Evolutionary conservation across 1,284 basidiomycete genomes (phyloP).

Genomic region (Butyriboletus appendiculatus): DNA sequence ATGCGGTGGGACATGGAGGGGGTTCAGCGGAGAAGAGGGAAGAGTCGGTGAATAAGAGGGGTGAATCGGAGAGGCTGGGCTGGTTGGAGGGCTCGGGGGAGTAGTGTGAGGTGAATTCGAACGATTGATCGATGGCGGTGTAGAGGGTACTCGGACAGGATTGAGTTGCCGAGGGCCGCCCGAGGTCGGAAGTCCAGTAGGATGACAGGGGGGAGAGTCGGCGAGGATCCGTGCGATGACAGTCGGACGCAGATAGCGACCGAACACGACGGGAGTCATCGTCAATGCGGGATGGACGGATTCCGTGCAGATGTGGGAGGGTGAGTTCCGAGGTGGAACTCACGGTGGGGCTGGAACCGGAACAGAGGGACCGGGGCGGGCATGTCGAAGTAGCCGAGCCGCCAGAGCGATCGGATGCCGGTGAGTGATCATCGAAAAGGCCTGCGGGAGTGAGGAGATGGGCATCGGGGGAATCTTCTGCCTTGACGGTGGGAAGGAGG

Average conservation of each 20-base stretch:
- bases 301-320: constrained; percentile 23
- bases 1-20: constrained; percentile 17
- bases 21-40: constrained; percentile 33
- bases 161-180: constrained; percentile 29
- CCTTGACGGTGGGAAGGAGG: constrained; percentile 45
- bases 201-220: constrained; percentile 37
- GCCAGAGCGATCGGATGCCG: constrained; percentile 34
- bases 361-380: constrained; percentile 26
- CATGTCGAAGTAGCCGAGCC: constrained; percentile 31
- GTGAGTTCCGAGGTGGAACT: constrained; percentile 30
- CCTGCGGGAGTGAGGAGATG: constrained; percentile 38
- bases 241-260: constrained; percentile 34
- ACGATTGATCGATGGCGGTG: constrained; percentile 28
- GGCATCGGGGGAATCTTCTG: constrained; percentile 46
- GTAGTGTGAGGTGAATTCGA: constrained; percentile 22
- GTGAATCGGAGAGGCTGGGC: constrained; percentile 32
- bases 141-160: constrained; percentile 30
- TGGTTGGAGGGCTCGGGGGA: constrained; percentile 35
- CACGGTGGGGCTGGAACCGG: constrained; percentile 28
- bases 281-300: constrained; percentile 26
- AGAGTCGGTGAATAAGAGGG: constrained; percentile 34
- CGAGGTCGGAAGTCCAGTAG: constrained; percentile 31
- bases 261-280: constrained; percentile 34
- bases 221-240: constrained; percentile 29
- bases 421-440: constrained; percentile 35